Base-by-base conservation (phyloP, 2,329 filamentous ascomycete species). In the Chaetomiaceae sp. region DNA sequence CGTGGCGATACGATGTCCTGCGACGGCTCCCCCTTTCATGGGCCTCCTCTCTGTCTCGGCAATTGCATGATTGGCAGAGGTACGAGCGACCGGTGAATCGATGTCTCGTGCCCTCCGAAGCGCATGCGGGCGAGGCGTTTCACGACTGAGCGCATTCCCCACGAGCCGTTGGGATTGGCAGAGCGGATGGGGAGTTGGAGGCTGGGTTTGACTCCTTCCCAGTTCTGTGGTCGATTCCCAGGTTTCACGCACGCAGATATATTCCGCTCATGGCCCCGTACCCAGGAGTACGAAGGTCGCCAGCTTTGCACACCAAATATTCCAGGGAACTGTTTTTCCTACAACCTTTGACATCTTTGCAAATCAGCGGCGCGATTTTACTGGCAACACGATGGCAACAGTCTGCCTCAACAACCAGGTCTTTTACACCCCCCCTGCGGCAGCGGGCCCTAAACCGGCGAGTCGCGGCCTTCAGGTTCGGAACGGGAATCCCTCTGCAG, bases 41-140 rank as follows among this genome's bases (percentile, higher is more conserved):
- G 44, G 33, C 50, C 40, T 49, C 44, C 49, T 44, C 51, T 54
- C 40, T 46, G n/a, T 52, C 44, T 54, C 44, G 44, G 51, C 27
- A 57, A 51, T 53, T 47, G 37, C 45, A 57, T 54, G 44, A 54
- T 57, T 57, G 47, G 54, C 54, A 54, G 54, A 57, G 42, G 38
- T 57, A 51, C 51, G 47, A 57, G 20, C 42, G 51, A 57, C 54
- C 38, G 44, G 53, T 54, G 21, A 57, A 38, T 25, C 47, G 46
- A 53, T 43, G n/a, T 37, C 38, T 53, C 42, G 44, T 51, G 34
- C 44, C 33, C 10, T 25, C 40, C 37, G n/a, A n/a, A n/a, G n/a
- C n/a, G n/a, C n/a, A n/a, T n/a, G n/a, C n/a, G n/a, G n/a, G n/a
- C n/a, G n/a, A n/a, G n/a, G n/a, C n/a, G n/a, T n/a, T n/a, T n/a